phyloP scores from a whole-genome alignment of 257 asterid species.

The Eustoma russellianum region DNA sequence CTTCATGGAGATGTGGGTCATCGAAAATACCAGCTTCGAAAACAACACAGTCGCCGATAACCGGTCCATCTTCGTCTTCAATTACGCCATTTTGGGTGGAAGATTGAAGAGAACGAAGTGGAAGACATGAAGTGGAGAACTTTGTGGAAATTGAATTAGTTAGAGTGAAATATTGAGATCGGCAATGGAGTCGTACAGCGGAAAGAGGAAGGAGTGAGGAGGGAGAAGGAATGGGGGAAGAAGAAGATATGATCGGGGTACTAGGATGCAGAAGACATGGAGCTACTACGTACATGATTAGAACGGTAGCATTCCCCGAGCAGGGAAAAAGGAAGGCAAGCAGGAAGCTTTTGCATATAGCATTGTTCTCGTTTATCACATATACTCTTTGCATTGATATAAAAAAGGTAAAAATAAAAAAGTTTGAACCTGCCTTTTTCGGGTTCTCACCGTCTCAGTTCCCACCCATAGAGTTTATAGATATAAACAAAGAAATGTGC shows the following conservation, averaged over 20 bases:
- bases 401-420: too few species aligned
- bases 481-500: too few species aligned
- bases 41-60: conserved; percentile 82
- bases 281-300: neutral
- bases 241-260: conserved; percentile 14
- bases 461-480: too few species aligned
- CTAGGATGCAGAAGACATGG: conserved; percentile 23
- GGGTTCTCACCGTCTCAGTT: too few species aligned
- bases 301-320: too few species aligned
- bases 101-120: conserved; percentile 16
- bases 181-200: conserved; percentile 13
- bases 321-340: too few species aligned
- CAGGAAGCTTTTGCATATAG: neutral
- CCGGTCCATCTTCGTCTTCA: conserved; percentile 42
- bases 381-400: too few species aligned
- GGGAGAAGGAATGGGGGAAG: conserved; percentile 3
- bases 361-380: too few species aligned
- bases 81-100: conserved; percentile 21
- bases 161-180: conserved; percentile 9
- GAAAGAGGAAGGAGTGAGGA: conserved; percentile 14
- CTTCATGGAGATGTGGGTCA: conserved; percentile 47
- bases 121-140: conserved; percentile 3
- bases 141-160: conserved; percentile 5
- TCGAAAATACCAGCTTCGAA: conserved; percentile 79
- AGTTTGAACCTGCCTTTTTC: too few species aligned